phyloP scores from a whole-genome alignment of 768 basidiomycete genomes.

The Naganishia vishniacii region DNA sequence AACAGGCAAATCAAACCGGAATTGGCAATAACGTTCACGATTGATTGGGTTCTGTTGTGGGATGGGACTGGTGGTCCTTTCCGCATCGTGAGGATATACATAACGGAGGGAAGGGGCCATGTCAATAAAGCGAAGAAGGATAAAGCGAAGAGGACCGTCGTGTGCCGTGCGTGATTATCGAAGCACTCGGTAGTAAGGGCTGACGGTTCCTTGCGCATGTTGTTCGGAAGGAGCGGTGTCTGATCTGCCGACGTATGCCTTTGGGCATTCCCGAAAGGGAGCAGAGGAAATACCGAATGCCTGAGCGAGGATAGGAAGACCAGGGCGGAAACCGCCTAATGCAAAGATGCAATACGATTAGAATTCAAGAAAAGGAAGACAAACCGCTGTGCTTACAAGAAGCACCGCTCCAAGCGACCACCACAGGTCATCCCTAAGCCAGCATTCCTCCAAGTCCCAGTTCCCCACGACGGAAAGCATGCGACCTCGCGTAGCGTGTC shows the following conservation, averaged over 20 bases:
- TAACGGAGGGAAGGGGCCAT: constrained; percentile 28
- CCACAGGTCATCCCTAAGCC: background rate
- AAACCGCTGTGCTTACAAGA: constrained; percentile 13
- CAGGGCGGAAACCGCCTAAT: background rate
- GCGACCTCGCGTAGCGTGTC: background rate
- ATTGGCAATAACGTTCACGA: constrained; percentile 13
- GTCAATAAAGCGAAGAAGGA: constrained; percentile 18
- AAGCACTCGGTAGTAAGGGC: background rate
- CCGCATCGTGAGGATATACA: constrained; percentile 28
- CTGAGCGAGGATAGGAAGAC: background rate
- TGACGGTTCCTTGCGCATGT: background rate
- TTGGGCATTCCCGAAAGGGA: no score
- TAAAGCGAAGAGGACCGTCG: background rate
- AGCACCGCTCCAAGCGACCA: background rate
- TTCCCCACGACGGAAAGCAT: background rate
- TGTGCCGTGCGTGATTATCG: background rate
- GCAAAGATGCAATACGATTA: background rate
- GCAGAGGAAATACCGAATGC: background rate
- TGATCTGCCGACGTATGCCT: background rate
- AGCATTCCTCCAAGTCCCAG: background rate
- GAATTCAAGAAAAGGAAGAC: background rate
- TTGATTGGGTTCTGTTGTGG: background rate
- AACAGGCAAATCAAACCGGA: constrained; percentile 23
- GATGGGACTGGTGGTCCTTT: constrained; percentile 23
- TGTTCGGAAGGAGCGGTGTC: constrained; percentile 9